Evolutionary conservation across 139 green algal species (phyloP).

Genomic region (Tetradesmus obliquus): DNA sequence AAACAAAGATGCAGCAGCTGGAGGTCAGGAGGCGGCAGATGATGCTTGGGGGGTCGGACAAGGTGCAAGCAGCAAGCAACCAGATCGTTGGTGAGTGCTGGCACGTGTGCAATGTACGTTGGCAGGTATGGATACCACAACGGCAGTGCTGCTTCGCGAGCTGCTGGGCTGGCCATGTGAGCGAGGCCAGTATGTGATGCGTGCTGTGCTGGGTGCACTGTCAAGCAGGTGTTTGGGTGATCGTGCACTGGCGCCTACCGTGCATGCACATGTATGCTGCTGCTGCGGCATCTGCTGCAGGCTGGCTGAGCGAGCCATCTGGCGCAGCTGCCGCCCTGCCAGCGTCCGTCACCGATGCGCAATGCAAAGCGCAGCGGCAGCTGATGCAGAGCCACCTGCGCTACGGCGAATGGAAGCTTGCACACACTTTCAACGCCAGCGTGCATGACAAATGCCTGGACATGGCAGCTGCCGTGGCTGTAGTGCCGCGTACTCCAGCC

Average conservation of each 20-base stretch:
- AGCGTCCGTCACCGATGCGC: conserved; percentile 1
- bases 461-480: conserved; percentile 28
- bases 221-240: no score
- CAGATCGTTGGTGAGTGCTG: background rate
- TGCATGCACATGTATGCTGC: background rate
- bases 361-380: conserved; percentile 44
- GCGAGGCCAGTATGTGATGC: no score
- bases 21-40: background rate
- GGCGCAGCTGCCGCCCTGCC: background rate
- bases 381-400: conserved; percentile 17
- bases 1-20: conserved; percentile 10
- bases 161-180: background rate
- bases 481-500: background rate
- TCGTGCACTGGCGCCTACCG: background rate
- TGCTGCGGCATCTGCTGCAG: background rate
- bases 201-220: no score
- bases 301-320: background rate
- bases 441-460: conserved; percentile 6
- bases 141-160: background rate
- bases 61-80: conserved; percentile 22
- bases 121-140: no score
- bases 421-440: background rate
- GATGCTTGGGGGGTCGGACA: background rate
- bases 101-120: background rate
- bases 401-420: background rate